Base-by-base conservation (phyloP, 192 early-diverging fungal species). In the Coemansia sp. region DNA sequence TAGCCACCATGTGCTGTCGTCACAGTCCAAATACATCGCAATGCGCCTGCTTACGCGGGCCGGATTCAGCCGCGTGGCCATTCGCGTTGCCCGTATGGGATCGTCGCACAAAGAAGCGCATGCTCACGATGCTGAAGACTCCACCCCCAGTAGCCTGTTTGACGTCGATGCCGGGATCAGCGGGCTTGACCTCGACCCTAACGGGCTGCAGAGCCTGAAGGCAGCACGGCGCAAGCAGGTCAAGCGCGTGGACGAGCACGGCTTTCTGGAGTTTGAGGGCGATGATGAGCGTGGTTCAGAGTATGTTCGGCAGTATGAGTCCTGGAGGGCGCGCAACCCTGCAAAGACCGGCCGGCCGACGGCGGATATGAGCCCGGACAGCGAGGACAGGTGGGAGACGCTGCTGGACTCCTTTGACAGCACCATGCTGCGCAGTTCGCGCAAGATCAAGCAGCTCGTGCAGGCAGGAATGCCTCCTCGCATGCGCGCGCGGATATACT, bases 361-460 rank as follows among this genome's bases (percentile, higher is more conserved):
- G n/a, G 27, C 36, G 40, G 22, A 44, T 9, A 32, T 39, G 45
- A 57, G 36, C 1, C 49, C 53, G 0, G 71, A 60, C 25, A 55
- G 44, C 53, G 64, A 55, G 26, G 51, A 41, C 32, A 60, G 53
- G 41, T 76, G 72, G 72, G 35, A 50, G 26, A 48, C 61, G 19
- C 45, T 76, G 55, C 43, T 76, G 48, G 49, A 25, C 9, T 43
- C 67, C 19, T 70, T 76, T 30, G 67, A 76, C 40, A 36, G 39
- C 6, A 43, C 50, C 2, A 58, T 62, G 27, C 40, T 76, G 50
- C 60, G 67, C 23, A 50, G 55, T 26, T 76, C 72, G 53, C 53
- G 67, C 56, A 76, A 61, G 55, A 57, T 76, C 61, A 76, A 76
- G 62, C 47, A 56, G 54, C 57, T 76, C 34, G 67, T 70, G 46